Base-by-base conservation (phyloP, 495 filamentous ascomycete species). In the Neurospora discreta region DNA sequence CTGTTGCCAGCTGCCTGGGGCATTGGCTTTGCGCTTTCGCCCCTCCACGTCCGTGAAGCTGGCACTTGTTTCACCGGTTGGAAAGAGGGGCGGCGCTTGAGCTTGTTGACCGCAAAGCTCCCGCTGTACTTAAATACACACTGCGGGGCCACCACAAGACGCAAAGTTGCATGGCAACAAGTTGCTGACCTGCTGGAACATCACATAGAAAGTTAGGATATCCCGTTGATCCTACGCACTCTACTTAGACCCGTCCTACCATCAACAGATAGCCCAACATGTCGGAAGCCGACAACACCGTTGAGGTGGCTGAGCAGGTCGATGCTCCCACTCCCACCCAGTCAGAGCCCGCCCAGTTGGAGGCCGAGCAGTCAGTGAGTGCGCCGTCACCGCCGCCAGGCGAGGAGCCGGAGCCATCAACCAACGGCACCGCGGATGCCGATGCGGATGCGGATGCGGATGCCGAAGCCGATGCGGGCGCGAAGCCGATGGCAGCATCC, bases 261-360 rank as follows among this genome's bases (percentile, higher is more conserved):
- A n/a, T 41, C 23, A 65, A 20, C 40, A 36, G 16, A 33, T 70
- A 36, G 74, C 72, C 79, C 77, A 78, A 40, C 77, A 84, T 85
- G 82, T 84, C 83, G 72, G 83, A 85, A 76, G 78, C 73, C 74
- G 82, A 84, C 40, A 77, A 77, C 26, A 60, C 52, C 67, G 77
- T 80, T 73, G 82, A 83, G 65, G 80, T 79, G 70, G 79, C 77
- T 76, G 79, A 81, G 75, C 81, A 80, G 68, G 76, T 77, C 16
- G 81, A 81, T 71, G 82, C 79, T 68, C 60, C 80, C 68, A 73
- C 79, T 52, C 52, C 26, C 52, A 9, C 26, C 26, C 26, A 60
- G 26, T 33, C 26, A 60, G 52, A 60, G 52, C 69, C 75, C 10
- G 72, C 81, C 75, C 30, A 76, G 73, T 40, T 79, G 43, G 79